A percentile compares a stretch with the other conserved stretches of the same genome.
Conservation (phyloP, 345 rosid species). For the Orychophragmus violaceus region DNA sequence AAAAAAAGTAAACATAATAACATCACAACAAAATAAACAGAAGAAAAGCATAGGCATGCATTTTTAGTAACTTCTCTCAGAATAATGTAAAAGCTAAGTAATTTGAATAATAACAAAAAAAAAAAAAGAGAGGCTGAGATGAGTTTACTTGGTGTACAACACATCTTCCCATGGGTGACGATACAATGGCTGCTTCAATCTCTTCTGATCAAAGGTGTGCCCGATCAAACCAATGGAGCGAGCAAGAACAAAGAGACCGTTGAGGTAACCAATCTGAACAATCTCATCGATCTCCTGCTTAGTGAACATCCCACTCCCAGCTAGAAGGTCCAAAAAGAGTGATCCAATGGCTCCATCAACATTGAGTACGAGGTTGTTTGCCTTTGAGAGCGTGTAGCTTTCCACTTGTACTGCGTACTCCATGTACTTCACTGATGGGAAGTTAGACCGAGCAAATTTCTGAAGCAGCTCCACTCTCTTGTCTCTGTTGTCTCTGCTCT, state of each 20-base stretch:
- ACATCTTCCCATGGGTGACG: conserved; percentile 99
- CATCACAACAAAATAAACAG: conserved; percentile 6
- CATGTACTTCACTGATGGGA: conserved; percentile 94
- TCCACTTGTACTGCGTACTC: conserved; percentile 88
- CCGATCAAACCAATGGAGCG: conserved; percentile 91
- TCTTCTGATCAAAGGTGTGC: conserved; percentile 95
- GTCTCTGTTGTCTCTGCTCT: conserved; percentile 97
- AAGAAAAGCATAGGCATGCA: conserved; percentile 13
- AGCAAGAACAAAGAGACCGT: conserved; percentile 85
- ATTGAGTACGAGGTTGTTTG: conserved; percentile 79
- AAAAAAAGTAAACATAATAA: background rate
- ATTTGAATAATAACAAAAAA: background rate
- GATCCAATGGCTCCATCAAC: conserved; percentile 93
- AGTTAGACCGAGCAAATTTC: conserved; percentile 75
- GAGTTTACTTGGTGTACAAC: conserved; percentile 84
- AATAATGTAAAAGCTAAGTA: conserved; percentile 18
- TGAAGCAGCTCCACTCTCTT: conserved; percentile 94
- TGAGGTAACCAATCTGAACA: conserved; percentile 79
- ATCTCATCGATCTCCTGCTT: conserved; percentile 94
- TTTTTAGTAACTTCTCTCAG: conserved; percentile 9
- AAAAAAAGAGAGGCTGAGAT: background rate
- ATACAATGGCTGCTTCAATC: conserved; percentile 92
- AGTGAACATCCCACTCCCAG: conserved; percentile 87
- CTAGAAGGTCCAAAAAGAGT: conserved; percentile 94
- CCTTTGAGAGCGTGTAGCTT: conserved; percentile 80